Evolutionary conservation across 1,284 basidiomycete species (phyloP).

Genomic region (Leccinum pachyderme): DNA sequence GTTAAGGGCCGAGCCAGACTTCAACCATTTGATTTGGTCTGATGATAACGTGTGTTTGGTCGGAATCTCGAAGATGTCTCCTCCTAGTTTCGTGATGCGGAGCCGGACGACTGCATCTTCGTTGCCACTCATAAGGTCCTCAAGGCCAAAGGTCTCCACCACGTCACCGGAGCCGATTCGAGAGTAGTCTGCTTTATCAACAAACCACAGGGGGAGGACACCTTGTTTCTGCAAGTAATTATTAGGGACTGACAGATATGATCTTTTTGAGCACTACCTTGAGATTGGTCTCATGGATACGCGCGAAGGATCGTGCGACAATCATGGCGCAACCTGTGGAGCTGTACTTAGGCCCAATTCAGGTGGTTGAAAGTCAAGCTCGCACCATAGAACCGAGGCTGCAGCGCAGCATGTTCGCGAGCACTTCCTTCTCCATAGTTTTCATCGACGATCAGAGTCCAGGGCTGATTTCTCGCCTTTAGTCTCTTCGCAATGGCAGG

Average conservation of each 20-base stretch:
- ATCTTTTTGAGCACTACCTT: slow-evolving; percentile 55
- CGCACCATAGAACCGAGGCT: slow-evolving; percentile 92
- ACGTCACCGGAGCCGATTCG: slow-evolving; percentile 79
- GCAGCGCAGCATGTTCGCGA: slow-evolving; percentile 96
- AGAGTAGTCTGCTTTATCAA: slow-evolving; percentile 80
- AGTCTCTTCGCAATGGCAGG: slow-evolving; percentile 87
- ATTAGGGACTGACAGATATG: slow-evolving; percentile 1
- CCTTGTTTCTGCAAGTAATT: slow-evolving; percentile 80
- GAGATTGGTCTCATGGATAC: slow-evolving; percentile 98
- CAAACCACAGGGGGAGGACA: slow-evolving; percentile 88
- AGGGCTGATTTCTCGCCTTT: slow-evolving; percentile 79
- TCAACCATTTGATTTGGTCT: slow-evolving; percentile 88
- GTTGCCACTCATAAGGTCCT: slow-evolving; percentile 52
- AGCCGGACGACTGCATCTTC: slow-evolving; percentile 56
- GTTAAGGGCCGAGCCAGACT: slow-evolving; percentile 86
- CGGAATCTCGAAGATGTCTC: slow-evolving; percentile 63
- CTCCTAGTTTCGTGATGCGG: slow-evolving; percentile 67
- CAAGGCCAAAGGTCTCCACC: slow-evolving; percentile 35
- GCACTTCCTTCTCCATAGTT: slow-evolving; percentile 98
- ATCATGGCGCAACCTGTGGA: slow-evolving; percentile 75
- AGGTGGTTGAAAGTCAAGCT: background rate
- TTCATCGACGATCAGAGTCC: slow-evolving; percentile 94
- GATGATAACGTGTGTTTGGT: slow-evolving; percentile 86
- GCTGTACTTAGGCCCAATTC: background rate
- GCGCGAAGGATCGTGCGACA: slow-evolving; percentile 90